These are phyloP conservation scores for Tetradesmus lagerheimii DNA, from an alignment of 139 green algal genomes.

Conservation along the genomic window DNA sequence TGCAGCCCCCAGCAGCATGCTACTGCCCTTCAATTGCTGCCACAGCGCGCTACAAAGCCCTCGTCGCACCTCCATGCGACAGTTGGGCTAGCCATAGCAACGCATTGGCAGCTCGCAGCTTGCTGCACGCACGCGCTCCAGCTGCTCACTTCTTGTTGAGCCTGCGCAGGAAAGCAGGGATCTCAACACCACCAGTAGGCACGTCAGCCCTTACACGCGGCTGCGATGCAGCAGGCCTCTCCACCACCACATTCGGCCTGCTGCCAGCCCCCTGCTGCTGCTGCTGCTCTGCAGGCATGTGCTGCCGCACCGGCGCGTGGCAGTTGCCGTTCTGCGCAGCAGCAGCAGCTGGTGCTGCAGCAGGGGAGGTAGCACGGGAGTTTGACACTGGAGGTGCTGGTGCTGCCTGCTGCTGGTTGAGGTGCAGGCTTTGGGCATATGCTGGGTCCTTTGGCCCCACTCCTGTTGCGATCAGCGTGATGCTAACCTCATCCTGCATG, in stretches of 20 bases:
- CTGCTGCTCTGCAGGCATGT: conserved; percentile 4
- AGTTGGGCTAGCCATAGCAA: too few species aligned
- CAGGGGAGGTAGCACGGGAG: neutral
- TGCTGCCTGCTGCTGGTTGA: conserved; percentile 17
- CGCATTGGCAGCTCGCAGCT: neutral
- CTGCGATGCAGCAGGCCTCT: conserved; percentile 11
- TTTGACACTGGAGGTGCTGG: conserved; percentile 1
- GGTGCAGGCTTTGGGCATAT: neutral
- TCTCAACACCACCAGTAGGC: conserved; percentile 65
- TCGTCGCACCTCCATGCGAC: too few species aligned
- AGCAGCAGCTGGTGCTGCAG: conserved; percentile 31
- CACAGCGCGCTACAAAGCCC: too few species aligned
- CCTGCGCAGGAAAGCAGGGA: conserved; percentile 76
- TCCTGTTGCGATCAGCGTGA: conserved; percentile 97
- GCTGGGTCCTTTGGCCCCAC: neutral
- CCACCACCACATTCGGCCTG: conserved; percentile 25
- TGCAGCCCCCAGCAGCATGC: too few species aligned
- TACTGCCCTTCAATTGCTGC: too few species aligned
- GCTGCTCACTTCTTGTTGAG: conserved; percentile 26
- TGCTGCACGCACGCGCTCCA: neutral
- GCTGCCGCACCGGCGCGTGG: conserved; percentile 13
- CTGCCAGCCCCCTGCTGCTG: neutral
- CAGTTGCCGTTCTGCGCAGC: neutral
- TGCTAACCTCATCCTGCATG: conserved; percentile 72
- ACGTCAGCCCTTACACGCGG: conserved; percentile 29